These are phyloP conservation scores for Aspergillus awamori DNA, from an alignment of 2,329 filamentous ascomycete species.

Conservation along the genomic window DNA sequence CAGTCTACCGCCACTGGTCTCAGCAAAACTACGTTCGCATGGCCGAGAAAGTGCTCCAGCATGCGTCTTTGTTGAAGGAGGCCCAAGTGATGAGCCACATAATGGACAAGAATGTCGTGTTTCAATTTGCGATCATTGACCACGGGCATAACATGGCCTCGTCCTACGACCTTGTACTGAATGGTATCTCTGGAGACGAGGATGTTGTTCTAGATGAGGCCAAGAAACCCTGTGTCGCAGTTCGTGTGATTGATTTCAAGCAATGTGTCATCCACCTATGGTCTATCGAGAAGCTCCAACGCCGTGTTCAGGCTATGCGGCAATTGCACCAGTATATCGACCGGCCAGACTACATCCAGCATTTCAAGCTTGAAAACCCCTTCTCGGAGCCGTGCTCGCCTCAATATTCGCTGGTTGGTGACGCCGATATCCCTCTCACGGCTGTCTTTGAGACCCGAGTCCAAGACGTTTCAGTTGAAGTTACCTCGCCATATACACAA, in stretches of 20 bases:
- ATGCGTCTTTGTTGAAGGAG: conserved; percentile 86
- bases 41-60: conserved; percentile 87
- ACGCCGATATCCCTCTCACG: conserved; percentile 86
- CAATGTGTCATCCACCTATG: conserved; percentile 85
- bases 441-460: conserved; percentile 94
- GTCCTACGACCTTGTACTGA: conserved; percentile 94
- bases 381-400: conserved; percentile 91
- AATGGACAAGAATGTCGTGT: conserved; percentile 87
- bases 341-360: conserved; percentile 89
- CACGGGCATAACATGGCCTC: conserved; percentile 85
- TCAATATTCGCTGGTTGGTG: conserved; percentile 87
- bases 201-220: conserved; percentile 79
- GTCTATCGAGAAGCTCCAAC: conserved; percentile 90
- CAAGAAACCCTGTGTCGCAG: conserved; percentile 84
- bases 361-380: conserved; percentile 88
- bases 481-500: conserved; percentile 88
- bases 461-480: conserved; percentile 89
- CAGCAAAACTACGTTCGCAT: conserved; percentile 86
- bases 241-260: conserved; percentile 89
- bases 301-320: conserved; percentile 86
- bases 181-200: conserved; percentile 83
- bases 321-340: conserved; percentile 97
- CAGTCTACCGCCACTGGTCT: conserved; percentile 74
- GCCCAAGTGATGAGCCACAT: conserved; percentile 98
- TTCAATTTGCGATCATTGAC: conserved; percentile 93